Percentiles rank a stretch among this genome's conserved stretches.
These are phyloP conservation scores for Ogataea zsoltii DNA, from an alignment of 805 yeast genomes.

Conservation along the genomic window DNA sequence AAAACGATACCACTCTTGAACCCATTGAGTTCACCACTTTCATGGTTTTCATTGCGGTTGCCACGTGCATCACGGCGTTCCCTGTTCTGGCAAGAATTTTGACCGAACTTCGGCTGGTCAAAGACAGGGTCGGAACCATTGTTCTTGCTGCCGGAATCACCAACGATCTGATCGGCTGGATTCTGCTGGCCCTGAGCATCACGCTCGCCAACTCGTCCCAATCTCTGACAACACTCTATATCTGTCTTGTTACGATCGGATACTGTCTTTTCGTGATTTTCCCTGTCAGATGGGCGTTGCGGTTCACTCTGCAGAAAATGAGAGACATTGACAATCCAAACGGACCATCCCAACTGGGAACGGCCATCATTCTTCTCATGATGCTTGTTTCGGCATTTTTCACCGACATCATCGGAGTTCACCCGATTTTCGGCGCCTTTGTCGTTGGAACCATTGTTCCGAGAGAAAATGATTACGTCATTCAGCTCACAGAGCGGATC, in stretches of 20 bases:
- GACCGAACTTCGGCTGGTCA: conserved; percentile 68
- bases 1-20: conserved; percentile 33
- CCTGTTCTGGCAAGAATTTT: conserved; percentile 81
- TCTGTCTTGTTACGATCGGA: conserved; percentile 62
- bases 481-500: conserved; percentile 67
- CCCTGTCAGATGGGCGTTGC: conserved; percentile 55
- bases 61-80: conserved; percentile 81
- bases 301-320: conserved; percentile 42
- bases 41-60: conserved; percentile 80
- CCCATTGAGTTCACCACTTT: conserved; percentile 64
- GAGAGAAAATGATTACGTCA: conserved; percentile 71
- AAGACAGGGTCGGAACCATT: conserved; percentile 69
- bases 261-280: conserved; percentile 64
- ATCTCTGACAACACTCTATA: conserved; percentile 69
- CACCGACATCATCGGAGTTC: conserved; percentile 84
- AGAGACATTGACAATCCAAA: conserved; percentile 49
- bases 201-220: conserved; percentile 73
- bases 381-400: conserved; percentile 71
- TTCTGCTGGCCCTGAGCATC: conserved; percentile 70
- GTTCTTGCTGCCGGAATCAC: conserved; percentile 84
- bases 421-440: conserved; percentile 85
- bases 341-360: conserved; percentile 64
- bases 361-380: conserved; percentile 53
- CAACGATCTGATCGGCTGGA: conserved; percentile 82
- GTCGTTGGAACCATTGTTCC: conserved; percentile 76